Conservation (phyloP, 495 filamentous ascomycete genomes). For the Tuber microsphaerosporum region DNA sequence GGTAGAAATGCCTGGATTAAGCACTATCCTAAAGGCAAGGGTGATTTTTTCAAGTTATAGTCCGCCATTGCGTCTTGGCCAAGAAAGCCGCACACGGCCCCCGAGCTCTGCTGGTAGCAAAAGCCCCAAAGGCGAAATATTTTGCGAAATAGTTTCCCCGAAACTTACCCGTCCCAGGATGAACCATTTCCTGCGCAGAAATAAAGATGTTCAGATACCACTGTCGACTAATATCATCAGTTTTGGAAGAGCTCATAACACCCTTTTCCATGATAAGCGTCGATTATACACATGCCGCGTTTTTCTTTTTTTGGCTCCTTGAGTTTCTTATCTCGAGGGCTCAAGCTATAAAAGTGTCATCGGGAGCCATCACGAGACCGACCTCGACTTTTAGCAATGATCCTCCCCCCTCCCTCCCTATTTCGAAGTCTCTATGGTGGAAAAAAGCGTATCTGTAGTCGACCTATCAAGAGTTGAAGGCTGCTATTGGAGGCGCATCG, state of each 20-base stretch:
- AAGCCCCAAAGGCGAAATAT: neutral
- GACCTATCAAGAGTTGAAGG: neutral
- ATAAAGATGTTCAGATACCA: neutral
- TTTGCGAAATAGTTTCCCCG: neutral
- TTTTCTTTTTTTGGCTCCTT: neutral
- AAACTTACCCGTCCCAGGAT: neutral
- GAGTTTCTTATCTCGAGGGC: neutral
- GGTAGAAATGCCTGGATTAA: neutral
- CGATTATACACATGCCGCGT: neutral
- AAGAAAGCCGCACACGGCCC: neutral
- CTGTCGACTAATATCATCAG: neutral
- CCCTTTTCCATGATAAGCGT: neutral
- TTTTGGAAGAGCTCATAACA: neutral
- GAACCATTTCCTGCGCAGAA: neutral
- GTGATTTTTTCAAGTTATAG: neutral
- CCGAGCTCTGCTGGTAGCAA: neutral
- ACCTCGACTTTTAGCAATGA: neutral
- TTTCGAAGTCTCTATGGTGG: neutral
- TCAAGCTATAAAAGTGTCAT: slow-evolving; percentile 1
- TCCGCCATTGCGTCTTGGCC: neutral
- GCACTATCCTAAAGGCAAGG: neutral
- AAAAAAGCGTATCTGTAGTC: neutral
- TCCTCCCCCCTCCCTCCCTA: neutral
- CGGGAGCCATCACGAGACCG: neutral
- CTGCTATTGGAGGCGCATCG: neutral